phyloP scores from a whole-genome alignment of 495 filamentous ascomycete species.

The Neurospora terricola region DNA sequence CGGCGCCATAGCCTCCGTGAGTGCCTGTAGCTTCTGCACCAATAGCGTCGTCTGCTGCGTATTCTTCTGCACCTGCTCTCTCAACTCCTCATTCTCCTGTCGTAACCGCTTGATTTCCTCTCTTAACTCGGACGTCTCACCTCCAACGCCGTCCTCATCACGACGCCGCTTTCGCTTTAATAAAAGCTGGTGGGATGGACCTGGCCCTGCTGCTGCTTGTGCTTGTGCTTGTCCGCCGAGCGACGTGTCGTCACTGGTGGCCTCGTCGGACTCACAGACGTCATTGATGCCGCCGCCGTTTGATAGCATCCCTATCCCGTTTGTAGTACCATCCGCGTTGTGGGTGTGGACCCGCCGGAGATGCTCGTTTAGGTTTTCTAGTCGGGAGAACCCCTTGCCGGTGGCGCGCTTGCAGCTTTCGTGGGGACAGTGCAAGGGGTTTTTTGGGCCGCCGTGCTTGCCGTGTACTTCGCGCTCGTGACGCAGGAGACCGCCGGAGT shows the following conservation, averaged over 20 bases:
- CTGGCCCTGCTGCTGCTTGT: neutral
- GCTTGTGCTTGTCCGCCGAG: slow-evolving; percentile 18
- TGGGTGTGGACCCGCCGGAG: slow-evolving; percentile 64
- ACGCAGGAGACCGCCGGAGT: slow-evolving; percentile 75
- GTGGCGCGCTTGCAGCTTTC: slow-evolving; percentile 70
- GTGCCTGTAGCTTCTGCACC: slow-evolving; percentile 19
- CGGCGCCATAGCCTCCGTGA: slow-evolving; percentile 10
- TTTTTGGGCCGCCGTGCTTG: slow-evolving; percentile 73
- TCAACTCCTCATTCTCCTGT: slow-evolving; percentile 28
- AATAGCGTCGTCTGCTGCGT: slow-evolving; percentile 18
- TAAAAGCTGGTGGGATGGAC: neutral
- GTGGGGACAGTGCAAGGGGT: slow-evolving; percentile 67
- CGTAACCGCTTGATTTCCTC: slow-evolving; percentile 31
- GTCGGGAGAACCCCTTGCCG: slow-evolving; percentile 69
- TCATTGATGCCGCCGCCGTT: neutral
- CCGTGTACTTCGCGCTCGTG: slow-evolving; percentile 89
- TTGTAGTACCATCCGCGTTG: slow-evolving; percentile 9
- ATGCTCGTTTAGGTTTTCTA: slow-evolving; percentile 86
- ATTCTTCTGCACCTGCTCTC: slow-evolving; percentile 21
- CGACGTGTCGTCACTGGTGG: slow-evolving; percentile 17
- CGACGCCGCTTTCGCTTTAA: neutral
- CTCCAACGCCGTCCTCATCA: slow-evolving; percentile 5
- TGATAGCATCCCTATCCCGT: neutral
- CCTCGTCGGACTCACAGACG: slow-evolving; percentile 23
- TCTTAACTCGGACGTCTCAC: slow-evolving; percentile 15